Evolutionary conservation across 768 basidiomycete species (phyloP).

Genomic region (Piloderma croceum): DNA sequence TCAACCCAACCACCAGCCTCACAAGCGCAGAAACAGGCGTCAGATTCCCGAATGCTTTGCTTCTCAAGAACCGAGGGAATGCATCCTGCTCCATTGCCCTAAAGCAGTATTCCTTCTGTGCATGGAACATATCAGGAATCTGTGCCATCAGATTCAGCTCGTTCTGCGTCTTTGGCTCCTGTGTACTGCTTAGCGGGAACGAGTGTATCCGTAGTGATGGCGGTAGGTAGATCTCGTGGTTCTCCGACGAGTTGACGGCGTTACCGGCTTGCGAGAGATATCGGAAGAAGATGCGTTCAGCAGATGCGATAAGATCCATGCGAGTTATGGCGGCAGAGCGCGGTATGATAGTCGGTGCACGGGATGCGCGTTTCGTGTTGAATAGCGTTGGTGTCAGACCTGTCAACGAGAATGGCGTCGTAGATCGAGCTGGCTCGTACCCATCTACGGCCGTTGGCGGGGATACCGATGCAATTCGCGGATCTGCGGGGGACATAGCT

Average conservation of each 20-base stretch:
- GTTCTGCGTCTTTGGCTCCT: conserved; percentile 61
- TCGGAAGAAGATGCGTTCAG: conserved; percentile 92
- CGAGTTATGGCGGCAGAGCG: conserved; percentile 88
- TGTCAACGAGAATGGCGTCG: conserved; percentile 75
- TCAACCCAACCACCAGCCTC: conserved; percentile 76
- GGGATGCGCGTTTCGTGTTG: conserved; percentile 69
- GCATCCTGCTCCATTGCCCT: conserved; percentile 94
- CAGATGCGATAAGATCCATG: conserved; percentile 83
- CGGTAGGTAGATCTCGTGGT: conserved; percentile 97
- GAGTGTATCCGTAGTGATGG: conserved; percentile 85
- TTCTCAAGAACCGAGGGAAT: conserved; percentile 88
- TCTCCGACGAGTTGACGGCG: conserved; percentile 73
- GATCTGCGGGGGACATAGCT: conserved; percentile 39
- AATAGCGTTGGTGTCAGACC: conserved; percentile 74
- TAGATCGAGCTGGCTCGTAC: conserved; percentile 52
- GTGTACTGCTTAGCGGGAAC: conserved; percentile 76
- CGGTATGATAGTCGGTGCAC: conserved; percentile 91
- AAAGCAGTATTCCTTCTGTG: conserved; percentile 97
- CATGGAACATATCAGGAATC: conserved; percentile 94
- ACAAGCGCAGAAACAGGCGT: conserved; percentile 88
- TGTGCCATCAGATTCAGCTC: conserved; percentile 80
- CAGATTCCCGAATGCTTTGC: conserved; percentile 97
- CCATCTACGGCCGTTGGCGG: conserved; percentile 40
- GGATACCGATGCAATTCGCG: conserved; percentile 45
- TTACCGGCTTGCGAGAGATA: conserved; percentile 84